Conservation (phyloP, 164 flowering plant genomes). For the Chimonanthus salicifolius region DNA sequence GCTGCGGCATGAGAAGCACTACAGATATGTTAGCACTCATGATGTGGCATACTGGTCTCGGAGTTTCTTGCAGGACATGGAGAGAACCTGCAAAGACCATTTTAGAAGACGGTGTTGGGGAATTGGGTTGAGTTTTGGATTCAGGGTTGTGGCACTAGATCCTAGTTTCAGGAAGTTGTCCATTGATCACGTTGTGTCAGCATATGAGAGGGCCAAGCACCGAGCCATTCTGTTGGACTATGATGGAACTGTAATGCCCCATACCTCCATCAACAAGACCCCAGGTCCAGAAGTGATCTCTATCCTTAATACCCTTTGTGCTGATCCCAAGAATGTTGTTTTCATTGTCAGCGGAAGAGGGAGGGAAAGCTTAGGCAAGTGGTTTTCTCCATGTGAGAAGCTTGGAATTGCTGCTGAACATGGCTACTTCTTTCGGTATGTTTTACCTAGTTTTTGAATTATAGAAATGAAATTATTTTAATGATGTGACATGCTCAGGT, state of each 20-base stretch:
- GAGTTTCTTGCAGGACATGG: constrained; percentile 73
- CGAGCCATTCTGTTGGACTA: constrained; percentile 68
- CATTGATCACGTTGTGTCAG: constrained; percentile 46
- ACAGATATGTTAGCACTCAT: constrained; percentile 67
- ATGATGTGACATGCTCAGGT: constrained; percentile 18
- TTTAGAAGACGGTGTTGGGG: constrained; percentile 68
- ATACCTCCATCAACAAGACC: constrained; percentile 52
- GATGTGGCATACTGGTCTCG: constrained; percentile 71
- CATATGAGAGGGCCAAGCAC: constrained; percentile 43
- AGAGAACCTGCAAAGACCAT: constrained; percentile 63
- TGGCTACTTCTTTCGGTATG: constrained; percentile 65
- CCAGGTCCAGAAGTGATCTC: constrained; percentile 55
- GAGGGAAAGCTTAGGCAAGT: constrained; percentile 48
- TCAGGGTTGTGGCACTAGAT: constrained; percentile 70
- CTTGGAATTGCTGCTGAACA: constrained; percentile 83
- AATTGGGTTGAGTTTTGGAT: constrained; percentile 65
- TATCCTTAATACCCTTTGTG: constrained; percentile 43
- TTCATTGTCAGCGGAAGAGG: constrained; percentile 79
- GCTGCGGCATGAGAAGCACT: constrained; percentile 73
- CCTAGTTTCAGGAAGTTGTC: constrained; percentile 59
- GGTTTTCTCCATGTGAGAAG: constrained; percentile 67
- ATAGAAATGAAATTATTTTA: neutral
- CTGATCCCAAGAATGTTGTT: constrained; percentile 46
- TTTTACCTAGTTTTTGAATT: neutral
- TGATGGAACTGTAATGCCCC: constrained; percentile 78